Evolutionary conservation across 768 basidiomycete genomes (phyloP).

Genomic region (Rhodotorula toruloides): DNA sequence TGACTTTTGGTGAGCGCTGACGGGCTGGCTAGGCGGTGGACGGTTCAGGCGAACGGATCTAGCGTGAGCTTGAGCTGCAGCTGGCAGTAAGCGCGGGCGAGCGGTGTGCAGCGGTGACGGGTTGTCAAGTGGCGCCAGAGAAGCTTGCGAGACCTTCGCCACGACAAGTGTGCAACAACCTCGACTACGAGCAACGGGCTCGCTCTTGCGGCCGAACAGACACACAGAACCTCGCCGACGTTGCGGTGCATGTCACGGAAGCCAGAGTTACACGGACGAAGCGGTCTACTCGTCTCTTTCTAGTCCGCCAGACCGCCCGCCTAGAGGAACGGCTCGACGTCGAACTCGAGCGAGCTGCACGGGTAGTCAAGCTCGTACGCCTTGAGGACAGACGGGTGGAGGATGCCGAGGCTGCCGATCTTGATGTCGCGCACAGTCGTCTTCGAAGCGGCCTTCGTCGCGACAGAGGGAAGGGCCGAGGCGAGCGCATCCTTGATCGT

Average conservation of each 20-base stretch:
- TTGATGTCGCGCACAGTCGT: constrained; percentile 54
- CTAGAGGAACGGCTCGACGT: constrained; percentile 88
- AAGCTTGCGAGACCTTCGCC: too few species aligned
- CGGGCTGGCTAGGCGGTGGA: background rate
- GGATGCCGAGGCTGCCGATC: constrained; percentile 84
- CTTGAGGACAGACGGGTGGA: constrained; percentile 84
- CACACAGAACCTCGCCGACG: too few species aligned
- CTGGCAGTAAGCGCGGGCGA: too few species aligned
- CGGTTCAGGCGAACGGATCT: background rate
- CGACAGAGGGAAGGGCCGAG: constrained; percentile 48
- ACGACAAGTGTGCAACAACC: too few species aligned
- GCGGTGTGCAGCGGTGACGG: too few species aligned
- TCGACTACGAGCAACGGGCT: too few species aligned
- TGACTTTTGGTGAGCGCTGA: background rate
- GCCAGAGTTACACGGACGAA: too few species aligned
- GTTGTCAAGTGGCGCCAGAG: too few species aligned
- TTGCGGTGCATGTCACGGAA: too few species aligned
- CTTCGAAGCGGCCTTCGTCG: background rate
- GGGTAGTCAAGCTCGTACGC: constrained; percentile 93
- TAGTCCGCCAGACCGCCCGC: background rate
- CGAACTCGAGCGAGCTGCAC: constrained; percentile 90
- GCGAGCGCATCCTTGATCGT: constrained; percentile 52
- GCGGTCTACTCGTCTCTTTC: background rate
- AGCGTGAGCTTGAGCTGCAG: too few species aligned
- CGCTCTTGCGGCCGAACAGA: too few species aligned